phyloP scores from a whole-genome alignment of 1,284 basidiomycete genomes.

The Moesziomyces globuligerus region DNA sequence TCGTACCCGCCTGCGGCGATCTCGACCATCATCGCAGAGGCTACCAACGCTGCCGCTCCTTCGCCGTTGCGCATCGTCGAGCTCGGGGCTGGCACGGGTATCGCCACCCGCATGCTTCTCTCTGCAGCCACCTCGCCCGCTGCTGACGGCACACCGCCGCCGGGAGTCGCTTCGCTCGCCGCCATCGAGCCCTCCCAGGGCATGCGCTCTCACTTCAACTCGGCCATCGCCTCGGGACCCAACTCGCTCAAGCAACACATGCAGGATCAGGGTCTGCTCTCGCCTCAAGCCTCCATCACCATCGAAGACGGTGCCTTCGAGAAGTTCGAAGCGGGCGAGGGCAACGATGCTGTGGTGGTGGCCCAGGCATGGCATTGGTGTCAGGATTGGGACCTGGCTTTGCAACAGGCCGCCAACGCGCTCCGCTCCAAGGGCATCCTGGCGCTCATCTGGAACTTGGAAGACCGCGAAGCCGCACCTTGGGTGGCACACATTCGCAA shows the following conservation, averaged over 20 bases:
- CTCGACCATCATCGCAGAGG: slow-evolving; percentile 39
- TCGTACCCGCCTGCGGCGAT: slow-evolving; percentile 50
- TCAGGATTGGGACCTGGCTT: slow-evolving; percentile 47
- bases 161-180: slow-evolving; percentile 31
- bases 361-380: slow-evolving; percentile 66
- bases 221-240: slow-evolving; percentile 25
- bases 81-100: slow-evolving; percentile 62
- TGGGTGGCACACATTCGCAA: slow-evolving; percentile 61
- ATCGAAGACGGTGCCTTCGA: slow-evolving; percentile 58
- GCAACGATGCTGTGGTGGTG: slow-evolving; percentile 55
- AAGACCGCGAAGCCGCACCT: slow-evolving; percentile 57
- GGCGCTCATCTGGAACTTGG: slow-evolving; percentile 64
- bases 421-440: slow-evolving; percentile 53
- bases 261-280: slow-evolving; percentile 36
- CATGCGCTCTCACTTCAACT: slow-evolving; percentile 54
- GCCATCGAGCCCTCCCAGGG: slow-evolving; percentile 56
- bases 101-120: slow-evolving; percentile 57
- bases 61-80: slow-evolving; percentile 55
- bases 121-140: slow-evolving; percentile 29
- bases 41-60: slow-evolving; percentile 16
- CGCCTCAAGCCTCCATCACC: slow-evolving; percentile 25
- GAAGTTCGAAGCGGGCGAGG: slow-evolving; percentile 38
- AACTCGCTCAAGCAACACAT: slow-evolving; percentile 27
- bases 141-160: slow-evolving; percentile 30
- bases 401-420: slow-evolving; percentile 39